phyloP scores from a whole-genome alignment of 495 filamentous ascomycete species.

The Penicillium robsamsonii region DNA sequence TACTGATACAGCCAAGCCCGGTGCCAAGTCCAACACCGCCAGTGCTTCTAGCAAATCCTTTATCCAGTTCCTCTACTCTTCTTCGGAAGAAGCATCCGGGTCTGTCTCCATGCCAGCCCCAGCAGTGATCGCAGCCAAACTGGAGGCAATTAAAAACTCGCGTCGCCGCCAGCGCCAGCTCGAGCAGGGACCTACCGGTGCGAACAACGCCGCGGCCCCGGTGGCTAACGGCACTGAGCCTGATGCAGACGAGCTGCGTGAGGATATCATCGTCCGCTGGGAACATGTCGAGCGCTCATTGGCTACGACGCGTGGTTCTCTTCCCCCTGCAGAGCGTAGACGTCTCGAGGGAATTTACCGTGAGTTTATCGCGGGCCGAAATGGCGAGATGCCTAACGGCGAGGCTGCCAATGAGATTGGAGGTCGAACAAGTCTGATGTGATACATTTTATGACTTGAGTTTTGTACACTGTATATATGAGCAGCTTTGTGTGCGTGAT shows the following conservation, averaged over 20 bases:
- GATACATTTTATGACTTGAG: conserved; percentile 22
- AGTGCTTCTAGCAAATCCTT: conserved; percentile 54
- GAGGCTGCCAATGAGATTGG: conserved; percentile 89
- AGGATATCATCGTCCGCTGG: conserved; percentile 84
- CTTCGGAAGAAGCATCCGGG: conserved; percentile 49
- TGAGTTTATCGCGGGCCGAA: conserved; percentile 88
- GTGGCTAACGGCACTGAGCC: conserved; percentile 29
- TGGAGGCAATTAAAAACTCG: conserved; percentile 68
- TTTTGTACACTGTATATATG: conserved; percentile 25
- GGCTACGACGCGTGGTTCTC: conserved; percentile 76
- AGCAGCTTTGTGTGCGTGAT: conserved; percentile 2
- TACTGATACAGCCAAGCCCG: conserved; percentile 32
- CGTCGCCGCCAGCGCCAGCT: conserved; percentile 58
- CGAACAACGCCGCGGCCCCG: conserved; percentile 19
- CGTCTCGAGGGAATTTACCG: conserved; percentile 77
- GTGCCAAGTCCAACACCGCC: conserved; percentile 30
- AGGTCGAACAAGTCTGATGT: conserved; percentile 92
- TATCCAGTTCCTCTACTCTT: conserved; percentile 79
- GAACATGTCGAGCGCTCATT: conserved; percentile 78
- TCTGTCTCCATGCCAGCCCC: conserved; percentile 56
- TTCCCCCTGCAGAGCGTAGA: conserved; percentile 68
- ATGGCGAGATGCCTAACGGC: conserved; percentile 91
- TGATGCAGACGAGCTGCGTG: conserved; percentile 39
- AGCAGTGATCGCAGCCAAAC: conserved; percentile 68
- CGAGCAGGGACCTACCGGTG: conserved; percentile 41